Percentiles rank a stretch among this genome's conserved stretches.
Conservation (phyloP, 768 basidiomycete genomes). For the Melanogaster broomeanus region DNA sequence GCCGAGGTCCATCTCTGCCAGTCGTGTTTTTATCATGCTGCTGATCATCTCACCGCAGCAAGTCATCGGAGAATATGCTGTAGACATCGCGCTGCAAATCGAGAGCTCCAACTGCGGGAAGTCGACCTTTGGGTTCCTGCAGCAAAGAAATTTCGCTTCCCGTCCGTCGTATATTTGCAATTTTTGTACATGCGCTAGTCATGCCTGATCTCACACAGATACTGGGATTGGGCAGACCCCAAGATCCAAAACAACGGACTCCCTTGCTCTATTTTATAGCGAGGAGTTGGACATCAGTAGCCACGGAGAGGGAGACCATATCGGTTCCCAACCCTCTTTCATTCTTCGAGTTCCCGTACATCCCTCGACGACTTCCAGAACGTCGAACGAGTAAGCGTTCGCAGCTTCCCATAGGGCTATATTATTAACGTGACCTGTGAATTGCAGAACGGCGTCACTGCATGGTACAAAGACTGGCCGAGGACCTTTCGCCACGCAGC, state of each 20-base stretch:
- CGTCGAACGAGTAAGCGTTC: conserved; percentile 2
- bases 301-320: conserved; percentile 2
- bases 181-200: too few relatives aligned
- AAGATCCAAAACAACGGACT: conserved; percentile 18
- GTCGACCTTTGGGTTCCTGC: conserved; percentile 17
- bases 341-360: conserved; percentile 11
- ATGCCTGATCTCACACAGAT: conserved; percentile 13
- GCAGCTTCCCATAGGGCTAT: not conserved
- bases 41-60: conserved; percentile 16
- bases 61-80: conserved; percentile 27
- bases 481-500: conserved; percentile 20
- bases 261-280: conserved; percentile 19
- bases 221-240: conserved; percentile 31
- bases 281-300: conserved; percentile 11
- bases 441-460: conserved; percentile 8
- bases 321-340: conserved; percentile 20
- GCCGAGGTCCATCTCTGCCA: conserved; percentile 15
- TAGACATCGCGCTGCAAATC: conserved; percentile 24
- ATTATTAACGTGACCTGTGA: not conserved
- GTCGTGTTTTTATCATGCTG: too few relatives aligned
- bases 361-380: conserved; percentile 23
- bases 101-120: conserved; percentile 21
- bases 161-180: conserved; percentile 13
- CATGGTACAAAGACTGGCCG: conserved; percentile 21
- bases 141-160: conserved; percentile 28